Conservation (phyloP, 2,329 filamentous ascomycete genomes). For the Alternaria ventricosa region DNA sequence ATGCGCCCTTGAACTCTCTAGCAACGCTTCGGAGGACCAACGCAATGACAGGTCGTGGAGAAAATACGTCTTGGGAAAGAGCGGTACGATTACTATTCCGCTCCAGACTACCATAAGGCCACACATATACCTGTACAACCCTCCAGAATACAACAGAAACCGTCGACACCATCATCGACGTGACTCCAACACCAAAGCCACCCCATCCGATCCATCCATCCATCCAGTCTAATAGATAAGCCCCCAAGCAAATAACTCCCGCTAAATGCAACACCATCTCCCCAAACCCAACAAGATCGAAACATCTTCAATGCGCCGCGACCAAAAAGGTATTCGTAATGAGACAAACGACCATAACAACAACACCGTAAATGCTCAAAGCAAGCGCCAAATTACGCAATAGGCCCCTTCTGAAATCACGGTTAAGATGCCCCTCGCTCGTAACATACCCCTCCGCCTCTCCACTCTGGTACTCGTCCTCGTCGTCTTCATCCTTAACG, state of each 20-base stretch:
- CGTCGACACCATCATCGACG: background rate
- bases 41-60: background rate
- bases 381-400: conserved; percentile 76
- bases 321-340: conserved; percentile 84
- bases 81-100: background rate
- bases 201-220: background rate
- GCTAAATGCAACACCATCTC: conserved; percentile 3
- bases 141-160: background rate
- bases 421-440: conserved; percentile 60
- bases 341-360: conserved; percentile 90
- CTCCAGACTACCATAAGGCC: background rate
- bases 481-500: conserved; percentile 89
- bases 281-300: background rate
- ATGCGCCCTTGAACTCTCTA: background rate
- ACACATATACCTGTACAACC: background rate
- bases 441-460: conserved; percentile 57
- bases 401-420: conserved; percentile 67
- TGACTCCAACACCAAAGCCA: background rate
- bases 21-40: too few relatives aligned
- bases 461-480: conserved; percentile 65
- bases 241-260: conserved; percentile 2
- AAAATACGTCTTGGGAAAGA: background rate
- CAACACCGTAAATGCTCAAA: conserved; percentile 80
- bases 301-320: conserved; percentile 60
- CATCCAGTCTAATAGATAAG: background rate